Conservation (phyloP, 345 rosid genomes). For the Carallia brachiata region DNA sequence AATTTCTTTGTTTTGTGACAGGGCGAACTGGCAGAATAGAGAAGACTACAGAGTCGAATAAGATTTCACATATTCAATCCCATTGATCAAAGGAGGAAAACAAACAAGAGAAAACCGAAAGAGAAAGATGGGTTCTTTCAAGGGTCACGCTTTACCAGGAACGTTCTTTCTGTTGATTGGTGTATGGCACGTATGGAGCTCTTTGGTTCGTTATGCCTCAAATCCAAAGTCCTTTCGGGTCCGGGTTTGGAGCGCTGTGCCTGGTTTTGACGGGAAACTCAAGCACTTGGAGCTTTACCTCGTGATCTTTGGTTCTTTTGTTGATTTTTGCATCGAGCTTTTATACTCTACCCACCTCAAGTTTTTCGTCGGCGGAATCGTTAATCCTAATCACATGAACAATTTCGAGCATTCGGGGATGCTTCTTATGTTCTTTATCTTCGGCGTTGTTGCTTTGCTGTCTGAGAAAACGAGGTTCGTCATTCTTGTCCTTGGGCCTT, state of each 20-base stretch:
- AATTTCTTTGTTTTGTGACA: neutral
- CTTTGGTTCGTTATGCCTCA: conserved; percentile 53
- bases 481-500: conserved; percentile 1
- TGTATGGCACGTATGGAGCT: conserved; percentile 83
- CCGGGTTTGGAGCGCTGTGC: conserved; percentile 82
- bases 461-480: conserved; percentile 78
- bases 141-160: conserved; percentile 91
- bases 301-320: conserved; percentile 64
- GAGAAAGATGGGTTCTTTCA: conserved; percentile 81
- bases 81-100: neutral
- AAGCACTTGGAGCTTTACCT: conserved; percentile 82
- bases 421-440: conserved; percentile 93
- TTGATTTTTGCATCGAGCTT: conserved; percentile 86
- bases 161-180: conserved; percentile 74
- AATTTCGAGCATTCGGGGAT: conserved; percentile 95
- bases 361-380: conserved; percentile 65
- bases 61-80: neutral
- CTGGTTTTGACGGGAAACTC: conserved; percentile 71
- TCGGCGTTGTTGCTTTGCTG: conserved; percentile 62
- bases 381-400: conserved; percentile 88
- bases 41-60: neutral
- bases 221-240: conserved; percentile 70
- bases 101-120: neutral
- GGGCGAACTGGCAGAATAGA: conserved; percentile 11
- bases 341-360: conserved; percentile 89